Conservation (phyloP, 208 protist genomes). For the Leishmania guyanensis region DNA sequence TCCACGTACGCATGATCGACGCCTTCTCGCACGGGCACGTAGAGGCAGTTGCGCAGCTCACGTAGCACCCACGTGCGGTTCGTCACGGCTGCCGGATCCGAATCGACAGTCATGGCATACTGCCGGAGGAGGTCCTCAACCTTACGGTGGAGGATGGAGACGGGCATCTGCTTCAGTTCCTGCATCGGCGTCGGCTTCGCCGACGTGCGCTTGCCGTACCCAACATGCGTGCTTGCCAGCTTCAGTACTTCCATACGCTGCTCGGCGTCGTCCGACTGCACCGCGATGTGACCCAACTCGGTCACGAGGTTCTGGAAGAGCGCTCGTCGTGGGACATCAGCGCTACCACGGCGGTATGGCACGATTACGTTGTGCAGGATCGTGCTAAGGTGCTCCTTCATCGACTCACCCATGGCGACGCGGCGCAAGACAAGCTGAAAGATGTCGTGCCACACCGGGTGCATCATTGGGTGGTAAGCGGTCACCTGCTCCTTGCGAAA, state of each 20-base stretch:
- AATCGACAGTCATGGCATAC: slow-evolving; percentile 59
- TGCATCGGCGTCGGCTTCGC: slow-evolving; percentile 71
- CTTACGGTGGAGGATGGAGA: slow-evolving; percentile 67
- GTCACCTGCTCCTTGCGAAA: slow-evolving; percentile 91
- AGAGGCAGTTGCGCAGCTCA: slow-evolving; percentile 80
- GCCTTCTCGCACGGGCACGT: slow-evolving; percentile 63
- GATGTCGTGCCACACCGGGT: slow-evolving; percentile 89
- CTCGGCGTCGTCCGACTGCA: slow-evolving; percentile 70
- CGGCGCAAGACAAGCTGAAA: slow-evolving; percentile 71
- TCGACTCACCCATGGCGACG: slow-evolving; percentile 76
- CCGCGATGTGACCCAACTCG: slow-evolving; percentile 75
- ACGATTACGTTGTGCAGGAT: slow-evolving; percentile 86
- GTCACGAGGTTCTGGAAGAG: slow-evolving; percentile 82
- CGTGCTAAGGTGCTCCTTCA: slow-evolving; percentile 86
- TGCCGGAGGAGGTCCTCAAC: slow-evolving; percentile 72
- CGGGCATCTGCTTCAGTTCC: slow-evolving; percentile 66
- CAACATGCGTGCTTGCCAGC: slow-evolving; percentile 76
- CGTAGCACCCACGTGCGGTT: slow-evolving; percentile 86
- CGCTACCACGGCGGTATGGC: slow-evolving; percentile 84
- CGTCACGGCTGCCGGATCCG: slow-evolving; percentile 53
- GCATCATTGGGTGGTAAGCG: slow-evolving; percentile 81
- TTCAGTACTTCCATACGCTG: slow-evolving; percentile 74
- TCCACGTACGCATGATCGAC: slow-evolving; percentile 79
- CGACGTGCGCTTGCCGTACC: slow-evolving; percentile 64
- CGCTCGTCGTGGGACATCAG: slow-evolving; percentile 66